These are phyloP conservation scores for Crithidia expoeki DNA, from an alignment of 208 protist genomes.

Conservation along the genomic window DNA sequence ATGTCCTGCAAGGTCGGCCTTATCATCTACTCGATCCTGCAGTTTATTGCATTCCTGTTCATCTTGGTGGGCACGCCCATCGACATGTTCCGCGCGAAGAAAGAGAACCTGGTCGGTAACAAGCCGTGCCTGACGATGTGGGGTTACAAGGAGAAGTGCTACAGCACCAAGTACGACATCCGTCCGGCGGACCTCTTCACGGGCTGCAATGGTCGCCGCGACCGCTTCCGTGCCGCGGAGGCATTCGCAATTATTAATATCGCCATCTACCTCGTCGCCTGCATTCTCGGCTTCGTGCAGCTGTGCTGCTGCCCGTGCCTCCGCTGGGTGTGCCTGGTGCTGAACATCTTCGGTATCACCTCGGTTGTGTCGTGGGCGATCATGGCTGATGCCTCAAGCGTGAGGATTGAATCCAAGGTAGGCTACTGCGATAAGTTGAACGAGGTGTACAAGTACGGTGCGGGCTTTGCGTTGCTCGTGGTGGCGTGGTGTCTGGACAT, in stretches of 20 bases:
- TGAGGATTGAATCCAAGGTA: neutral
- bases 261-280: constrained; percentile 12
- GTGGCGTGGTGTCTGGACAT: constrained; percentile 37
- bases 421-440: constrained; percentile 24
- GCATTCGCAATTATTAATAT: constrained; percentile 48
- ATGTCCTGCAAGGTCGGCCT: constrained; percentile 30
- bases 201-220: constrained; percentile 26
- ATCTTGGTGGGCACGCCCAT: constrained; percentile 59
- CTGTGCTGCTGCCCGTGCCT: constrained; percentile 51
- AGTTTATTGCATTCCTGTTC: constrained; percentile 48
- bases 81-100: constrained; percentile 48
- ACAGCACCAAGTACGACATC: constrained; percentile 23
- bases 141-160: constrained; percentile 49
- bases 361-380: constrained; percentile 36
- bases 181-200: constrained; percentile 23
- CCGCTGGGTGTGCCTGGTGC: constrained; percentile 33
- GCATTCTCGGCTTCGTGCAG: constrained; percentile 26
- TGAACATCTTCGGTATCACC: constrained; percentile 36
- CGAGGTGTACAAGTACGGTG: constrained; percentile 31
- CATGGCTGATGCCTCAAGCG: constrained; percentile 38
- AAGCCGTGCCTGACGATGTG: constrained; percentile 52
- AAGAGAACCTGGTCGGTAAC: neutral
- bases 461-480: constrained; percentile 43
- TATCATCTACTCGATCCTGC: constrained; percentile 46
- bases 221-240: constrained; percentile 47